Conservation (phyloP, 306 rosid species). For the Pterocarpus macrocarpus region DNA sequence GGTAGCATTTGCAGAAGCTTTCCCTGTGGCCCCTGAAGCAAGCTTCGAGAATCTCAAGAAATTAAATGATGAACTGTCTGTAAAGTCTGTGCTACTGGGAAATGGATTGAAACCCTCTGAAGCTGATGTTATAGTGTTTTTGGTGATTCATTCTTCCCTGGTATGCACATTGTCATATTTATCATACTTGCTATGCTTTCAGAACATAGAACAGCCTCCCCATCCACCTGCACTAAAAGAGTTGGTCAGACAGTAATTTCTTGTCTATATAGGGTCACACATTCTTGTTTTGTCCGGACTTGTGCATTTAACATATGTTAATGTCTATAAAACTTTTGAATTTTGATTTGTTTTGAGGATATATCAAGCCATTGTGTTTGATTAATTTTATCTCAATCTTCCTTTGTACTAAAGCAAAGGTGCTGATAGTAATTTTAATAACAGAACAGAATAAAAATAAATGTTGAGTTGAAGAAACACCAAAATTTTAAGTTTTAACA, state of each 20-base stretch:
- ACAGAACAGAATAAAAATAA: neutral
- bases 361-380: constrained; percentile 21
- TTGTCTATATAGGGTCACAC: neutral
- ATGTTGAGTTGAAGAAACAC: neutral
- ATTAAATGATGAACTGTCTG: constrained; percentile 70
- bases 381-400: constrained; percentile 7
- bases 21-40: constrained; percentile 61
- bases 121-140: constrained; percentile 81
- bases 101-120: constrained; percentile 76
- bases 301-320: constrained; percentile 32
- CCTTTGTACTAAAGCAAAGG: constrained; percentile 20
- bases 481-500: constrained; percentile 40
- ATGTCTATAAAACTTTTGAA: neutral
- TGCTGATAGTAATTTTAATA: constrained; percentile 8
- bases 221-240: neutral
- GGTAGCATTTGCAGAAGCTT: constrained; percentile 75
- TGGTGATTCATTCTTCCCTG: constrained; percentile 77
- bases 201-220: neutral
- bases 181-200: neutral
- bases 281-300: neutral
- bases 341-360: constrained; percentile 32
- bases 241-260: neutral
- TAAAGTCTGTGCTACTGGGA: constrained; percentile 75
- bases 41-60: constrained; percentile 67
- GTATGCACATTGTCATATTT: constrained; percentile 54